Percentiles rank a stretch among this genome's conserved stretches.
Evolutionary conservation across 495 filamentous ascomycete species (phyloP).

Genomic region (Geoglossum glabrum): DNA sequence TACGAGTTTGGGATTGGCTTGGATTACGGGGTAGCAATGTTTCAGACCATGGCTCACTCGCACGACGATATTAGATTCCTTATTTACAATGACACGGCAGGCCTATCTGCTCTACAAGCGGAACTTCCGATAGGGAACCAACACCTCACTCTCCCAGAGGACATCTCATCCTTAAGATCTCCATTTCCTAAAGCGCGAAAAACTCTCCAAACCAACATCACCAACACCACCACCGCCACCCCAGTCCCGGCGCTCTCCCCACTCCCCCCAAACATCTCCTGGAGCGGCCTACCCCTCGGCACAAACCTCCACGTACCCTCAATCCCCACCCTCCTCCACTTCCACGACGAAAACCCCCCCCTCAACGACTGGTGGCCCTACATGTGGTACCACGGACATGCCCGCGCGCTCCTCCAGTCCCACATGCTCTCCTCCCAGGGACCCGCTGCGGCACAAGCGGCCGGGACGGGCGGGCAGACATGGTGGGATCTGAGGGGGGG

Average conservation of each 20-base stretch:
- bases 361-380: conserved; percentile 29
- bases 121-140: conserved; percentile 11
- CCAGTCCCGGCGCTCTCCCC: too few species aligned
- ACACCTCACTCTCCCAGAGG: conserved; percentile 21
- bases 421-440: conserved; percentile 27
- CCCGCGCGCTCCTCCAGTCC: conserved; percentile 29
- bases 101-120: conserved; percentile 21
- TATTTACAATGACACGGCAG: conserved; percentile 24
- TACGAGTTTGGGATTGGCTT: conserved; percentile 5
- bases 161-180: conserved; percentile 15
- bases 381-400: conserved; percentile 37
- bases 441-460: conserved; percentile 23
- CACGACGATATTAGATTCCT: conserved; percentile 4
- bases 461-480: conserved; percentile 27
- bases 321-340: conserved; percentile 29
- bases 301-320: conserved; percentile 31
- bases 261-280: conserved; percentile 20
- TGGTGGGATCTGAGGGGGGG: conserved; percentile 36
- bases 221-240: neutral
- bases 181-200: conserved; percentile 19
- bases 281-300: conserved; percentile 29
- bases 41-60: conserved; percentile 9
- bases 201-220: conserved; percentile 12
- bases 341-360: conserved; percentile 25
- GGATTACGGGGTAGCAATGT: conserved; percentile 7